Percentiles rank a stretch among this genome's conserved stretches.
Evolutionary conservation across 192 early-diverging fungal species (phyloP).

Genomic region (Backusella macrospora): DNA sequence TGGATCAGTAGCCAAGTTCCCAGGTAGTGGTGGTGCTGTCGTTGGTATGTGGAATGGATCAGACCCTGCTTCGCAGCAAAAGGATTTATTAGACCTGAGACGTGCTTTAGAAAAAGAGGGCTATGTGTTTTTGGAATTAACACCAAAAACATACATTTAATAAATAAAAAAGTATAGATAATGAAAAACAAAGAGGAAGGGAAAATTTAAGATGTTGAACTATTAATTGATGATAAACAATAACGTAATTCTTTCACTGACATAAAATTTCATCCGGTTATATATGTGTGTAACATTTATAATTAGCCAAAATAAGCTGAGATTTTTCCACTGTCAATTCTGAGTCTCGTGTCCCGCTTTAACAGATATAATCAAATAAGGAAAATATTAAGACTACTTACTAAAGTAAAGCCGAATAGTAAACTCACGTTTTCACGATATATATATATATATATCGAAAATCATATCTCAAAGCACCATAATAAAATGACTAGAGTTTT

Average conservation of each 20-base stretch:
- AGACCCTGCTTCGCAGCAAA: neutral
- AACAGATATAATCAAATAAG: no score
- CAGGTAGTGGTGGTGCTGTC: conserved; percentile 62
- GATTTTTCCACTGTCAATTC: neutral
- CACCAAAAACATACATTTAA: conserved; percentile 11
- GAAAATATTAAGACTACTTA: no score
- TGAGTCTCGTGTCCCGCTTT: neutral
- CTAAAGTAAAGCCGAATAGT: no score
- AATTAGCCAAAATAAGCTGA: neutral
- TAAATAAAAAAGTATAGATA: neutral
- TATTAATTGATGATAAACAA: neutral
- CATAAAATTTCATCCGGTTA: neutral
- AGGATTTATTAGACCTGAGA: conserved; percentile 34
- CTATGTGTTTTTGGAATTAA: conserved; percentile 42
- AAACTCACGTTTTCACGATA: no score
- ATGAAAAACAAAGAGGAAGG: neutral
- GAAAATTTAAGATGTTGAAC: no score
- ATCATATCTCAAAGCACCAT: no score
- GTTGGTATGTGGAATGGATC: conserved; percentile 56
- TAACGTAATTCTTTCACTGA: neutral
- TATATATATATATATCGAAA: no score
- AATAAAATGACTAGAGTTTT: no score
- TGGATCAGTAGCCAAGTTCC: conserved; percentile 59
- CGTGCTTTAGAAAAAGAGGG: conserved; percentile 45
- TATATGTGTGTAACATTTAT: neutral